phyloP scores from a whole-genome alignment of 495 filamentous ascomycete genomes.

The Aspergillus baeticus region DNA sequence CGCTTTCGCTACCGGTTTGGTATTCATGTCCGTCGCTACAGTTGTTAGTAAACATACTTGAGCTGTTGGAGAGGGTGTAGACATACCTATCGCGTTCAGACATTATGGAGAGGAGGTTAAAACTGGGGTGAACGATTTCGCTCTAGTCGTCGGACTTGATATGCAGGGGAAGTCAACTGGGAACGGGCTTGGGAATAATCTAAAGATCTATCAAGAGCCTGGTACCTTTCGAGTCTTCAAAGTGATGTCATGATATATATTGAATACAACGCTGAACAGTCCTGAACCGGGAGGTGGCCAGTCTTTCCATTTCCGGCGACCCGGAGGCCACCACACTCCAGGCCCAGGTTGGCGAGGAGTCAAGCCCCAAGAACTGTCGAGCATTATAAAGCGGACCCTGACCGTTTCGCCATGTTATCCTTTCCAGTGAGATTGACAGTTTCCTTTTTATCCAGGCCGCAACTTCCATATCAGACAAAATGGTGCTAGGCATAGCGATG shows the following conservation, averaged over 20 bases:
- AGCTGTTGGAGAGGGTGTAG: not conserved
- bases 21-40: not conserved
- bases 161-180: no score
- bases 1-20: not conserved
- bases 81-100: not conserved
- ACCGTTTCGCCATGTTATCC: no score
- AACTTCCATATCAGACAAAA: conserved; percentile 7
- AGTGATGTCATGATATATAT: not conserved
- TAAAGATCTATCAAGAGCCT: no score
- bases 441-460: no score
- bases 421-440: no score
- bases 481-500: conserved; percentile 30
- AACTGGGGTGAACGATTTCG: not conserved
- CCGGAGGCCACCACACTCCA: not conserved
- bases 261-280: not conserved
- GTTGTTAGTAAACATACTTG: not conserved
- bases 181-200: no score
- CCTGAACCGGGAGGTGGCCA: no score
- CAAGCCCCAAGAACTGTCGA: no score
- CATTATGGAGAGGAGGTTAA: not conserved
- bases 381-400: no score
- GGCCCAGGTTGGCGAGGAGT: not conserved
- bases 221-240: no score
- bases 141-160: no score
- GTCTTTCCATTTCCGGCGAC: not conserved